Evolutionary conservation across 768 basidiomycete species (phyloP), one percentile per base, ranked within the genome.

Genomic region (Hirschioporus abietinus): DNA sequence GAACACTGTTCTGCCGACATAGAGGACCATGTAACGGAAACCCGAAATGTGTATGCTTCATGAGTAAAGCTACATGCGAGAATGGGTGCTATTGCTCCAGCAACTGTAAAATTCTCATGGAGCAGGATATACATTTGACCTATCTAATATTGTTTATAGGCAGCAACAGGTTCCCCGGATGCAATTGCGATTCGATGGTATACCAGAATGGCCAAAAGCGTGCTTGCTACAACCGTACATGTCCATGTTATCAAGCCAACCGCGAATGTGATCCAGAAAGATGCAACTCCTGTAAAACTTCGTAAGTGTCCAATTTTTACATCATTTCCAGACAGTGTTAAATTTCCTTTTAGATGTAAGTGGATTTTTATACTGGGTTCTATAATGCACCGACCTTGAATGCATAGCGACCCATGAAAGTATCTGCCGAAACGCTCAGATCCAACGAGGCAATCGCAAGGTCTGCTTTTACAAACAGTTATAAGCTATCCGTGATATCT

Each of bases 261-360:
- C 79, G 86, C 36, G 91, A 92, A 72, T 92, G 91, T 67, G 88
- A 91, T 73, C 88, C 89, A 1, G 85, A 86, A 36, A 66, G 90
- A 9, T 92, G 91, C 68, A 7, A 70, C 12, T 76, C 76, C 15
- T 89, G 89, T 71, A 76, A 78, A 68, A 78, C 82, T 65, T 81
- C 73, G 86, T 87, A 59, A 69, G 81, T 76, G 23, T 63, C 42
- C 27, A 30, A 57, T 52, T 20, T n/a, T 30, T 18, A 17, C 57
- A 60, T 52, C 20, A 52, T 12, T 3, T 30, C 30, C 30, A 52
- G 12, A 52, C 15, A 12, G 42, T 52, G 15, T 15, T 10, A 5
- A 15, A 52, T 20, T 5, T 15, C 1, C 3, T 52, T 5, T 12
- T 10, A 52, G 42, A 20, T 20, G 42, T 52, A 52, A 52, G 42